Percentiles rank a stretch among this genome's conserved stretches.
phyloP scores from a whole-genome alignment of 495 filamentous ascomycete genomes.

The Xylaria scruposa region DNA sequence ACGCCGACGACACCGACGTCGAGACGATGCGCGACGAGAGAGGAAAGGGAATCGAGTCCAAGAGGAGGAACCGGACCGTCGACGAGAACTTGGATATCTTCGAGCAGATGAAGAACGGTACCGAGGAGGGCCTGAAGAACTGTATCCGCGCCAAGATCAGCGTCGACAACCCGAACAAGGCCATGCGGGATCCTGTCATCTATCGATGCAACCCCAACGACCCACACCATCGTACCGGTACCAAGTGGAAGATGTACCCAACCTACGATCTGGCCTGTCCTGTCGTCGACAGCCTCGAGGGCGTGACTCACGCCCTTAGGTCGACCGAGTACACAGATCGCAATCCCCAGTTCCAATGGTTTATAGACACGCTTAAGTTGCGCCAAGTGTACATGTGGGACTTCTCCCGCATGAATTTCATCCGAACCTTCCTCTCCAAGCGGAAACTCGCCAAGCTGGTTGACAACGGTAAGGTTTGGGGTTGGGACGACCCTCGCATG shows the following conservation, averaged over 20 bases:
- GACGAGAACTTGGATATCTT: conserved; percentile 83
- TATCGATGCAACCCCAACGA: conserved; percentile 84
- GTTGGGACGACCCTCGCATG: conserved; percentile 96
- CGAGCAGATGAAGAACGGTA: conserved; percentile 87
- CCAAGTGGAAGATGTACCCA: conserved; percentile 92
- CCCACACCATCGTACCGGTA: conserved; percentile 86
- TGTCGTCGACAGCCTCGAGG: conserved; percentile 87
- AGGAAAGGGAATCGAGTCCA: conserved; percentile 75
- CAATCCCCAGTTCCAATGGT: conserved; percentile 97
- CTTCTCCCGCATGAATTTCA: conserved; percentile 96
- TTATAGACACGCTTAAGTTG: conserved; percentile 83
- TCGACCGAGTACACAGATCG: conserved; percentile 98
- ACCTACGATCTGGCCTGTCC: conserved; percentile 96
- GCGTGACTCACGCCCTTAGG: conserved; percentile 91
- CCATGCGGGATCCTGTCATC: conserved; percentile 90
- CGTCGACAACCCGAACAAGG: conserved; percentile 81
- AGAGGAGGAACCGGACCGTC: conserved; percentile 73
- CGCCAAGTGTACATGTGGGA: conserved; percentile 96
- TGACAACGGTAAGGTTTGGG: conserved; percentile 82
- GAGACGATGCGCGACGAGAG: conserved; percentile 84
- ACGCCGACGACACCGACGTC: conserved; percentile 88
- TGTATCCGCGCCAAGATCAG: conserved; percentile 92
- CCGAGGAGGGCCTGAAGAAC: conserved; percentile 75
- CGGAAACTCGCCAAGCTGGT: conserved; percentile 95
- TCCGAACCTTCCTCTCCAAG: conserved; percentile 89